Evolutionary conservation across 208 protist species (phyloP).

Genomic region (Paratrypanosoma confusum): DNA sequence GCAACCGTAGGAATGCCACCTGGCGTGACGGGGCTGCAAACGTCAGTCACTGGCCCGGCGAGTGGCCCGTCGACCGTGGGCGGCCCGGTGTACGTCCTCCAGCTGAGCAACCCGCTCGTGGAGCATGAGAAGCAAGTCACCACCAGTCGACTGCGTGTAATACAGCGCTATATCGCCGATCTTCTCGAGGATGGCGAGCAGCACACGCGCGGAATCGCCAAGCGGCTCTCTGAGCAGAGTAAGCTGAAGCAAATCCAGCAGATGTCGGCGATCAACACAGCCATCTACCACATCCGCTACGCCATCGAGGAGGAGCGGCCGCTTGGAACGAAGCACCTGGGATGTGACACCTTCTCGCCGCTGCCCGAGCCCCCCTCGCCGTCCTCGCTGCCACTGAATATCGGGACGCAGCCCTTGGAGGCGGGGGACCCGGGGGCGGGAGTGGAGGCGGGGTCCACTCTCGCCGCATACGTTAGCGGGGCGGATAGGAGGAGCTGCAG

Average conservation of each 20-base stretch:
- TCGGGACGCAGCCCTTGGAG: too few species aligned
- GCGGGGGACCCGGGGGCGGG: too few species aligned
- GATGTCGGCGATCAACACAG: conserved; percentile 70
- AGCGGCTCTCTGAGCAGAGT: conserved; percentile 12
- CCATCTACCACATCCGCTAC: conserved; percentile 61
- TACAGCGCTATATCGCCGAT: conserved; percentile 27
- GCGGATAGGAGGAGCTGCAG: too few species aligned
- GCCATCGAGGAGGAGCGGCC: conserved; percentile 63
- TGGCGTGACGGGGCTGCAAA: conserved; percentile 14
- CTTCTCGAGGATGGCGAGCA: conserved; percentile 28
- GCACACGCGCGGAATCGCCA: conserved; percentile 19
- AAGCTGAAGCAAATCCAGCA: conserved; percentile 17
- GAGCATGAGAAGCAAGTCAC: conserved; percentile 18
- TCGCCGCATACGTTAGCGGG: too few species aligned
- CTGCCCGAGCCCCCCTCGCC: too few species aligned
- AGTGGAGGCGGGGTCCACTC: too few species aligned
- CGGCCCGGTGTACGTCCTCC: conserved; percentile 13
- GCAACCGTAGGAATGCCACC: conserved; percentile 7
- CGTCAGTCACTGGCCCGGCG: conserved; percentile 16
- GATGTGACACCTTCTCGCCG: conserved; percentile 72
- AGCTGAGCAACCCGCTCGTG: conserved; percentile 8
- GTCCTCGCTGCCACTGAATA: too few species aligned
- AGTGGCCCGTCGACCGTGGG: conserved; percentile 15
- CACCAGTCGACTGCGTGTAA: conserved; percentile 20
- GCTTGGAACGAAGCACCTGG: conserved; percentile 59